Evolutionary conservation across 2,329 filamentous ascomycete species (phyloP), one percentile per base, ranked within the genome.

Genomic region (Polytolypa hystricis): DNA sequence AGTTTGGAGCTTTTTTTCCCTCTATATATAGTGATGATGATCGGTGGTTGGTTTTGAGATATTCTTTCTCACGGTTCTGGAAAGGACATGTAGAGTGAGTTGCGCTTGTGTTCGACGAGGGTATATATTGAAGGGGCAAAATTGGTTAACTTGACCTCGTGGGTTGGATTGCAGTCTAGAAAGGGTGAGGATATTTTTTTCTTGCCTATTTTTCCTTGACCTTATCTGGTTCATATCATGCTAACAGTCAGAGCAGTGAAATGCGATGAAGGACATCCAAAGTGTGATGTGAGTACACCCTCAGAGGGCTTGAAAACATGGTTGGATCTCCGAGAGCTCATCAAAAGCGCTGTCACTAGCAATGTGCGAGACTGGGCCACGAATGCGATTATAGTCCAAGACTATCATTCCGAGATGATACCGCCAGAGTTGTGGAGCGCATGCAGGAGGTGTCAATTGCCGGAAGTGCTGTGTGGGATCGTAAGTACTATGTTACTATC

Each of bases 371-470:
- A 37, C 57, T 76, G 15, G 68, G 70, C 30, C 69, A 74, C 48
- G 58, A 61, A 23, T 76, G 73, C 50, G 72, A 76, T 48, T 77
- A 74, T 54, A 67, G 65, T 40, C 69, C 70, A 11, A 63, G 72
- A 31, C 58, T 71, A n/a, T 60, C 65, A n/a, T 72, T 71, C 48
- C 62, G 65, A 42, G 64, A 72, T 50, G 69, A 71, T 45, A 71
- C 69, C n/a, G 53, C 57, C 21, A 61, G 67, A 35, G 61, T 70
- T 21, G 62, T 67, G 41, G 64, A 67, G 35, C 62, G 66, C n/a
- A 70, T 69, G 64, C 56, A 61, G 33, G 63, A 71, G 45, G 65
- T 74, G 29, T 67, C 61, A 21, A 69, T 59, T 3, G 52, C 56
- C n/a, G 68, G 67, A 12, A 73, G 67, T 45, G 51, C 59, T 30